Base-by-base conservation (phyloP, 768 basidiomycete genomes). In the Leccinellum luteum region DNA sequence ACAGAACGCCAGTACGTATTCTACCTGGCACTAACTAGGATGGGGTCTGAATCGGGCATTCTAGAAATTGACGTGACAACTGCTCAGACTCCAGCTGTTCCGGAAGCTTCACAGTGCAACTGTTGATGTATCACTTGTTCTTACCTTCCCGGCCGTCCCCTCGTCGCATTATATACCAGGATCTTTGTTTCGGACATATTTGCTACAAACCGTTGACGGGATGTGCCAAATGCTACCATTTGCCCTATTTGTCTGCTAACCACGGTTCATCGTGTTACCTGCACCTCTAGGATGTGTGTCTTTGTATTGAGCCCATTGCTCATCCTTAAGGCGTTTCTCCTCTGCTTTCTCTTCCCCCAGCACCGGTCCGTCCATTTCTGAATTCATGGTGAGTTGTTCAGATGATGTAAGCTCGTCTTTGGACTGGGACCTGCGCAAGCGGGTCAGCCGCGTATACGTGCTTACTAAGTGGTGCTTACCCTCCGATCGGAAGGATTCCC, bases 231-330 rank as follows among this genome's bases (percentile, higher is more conserved):
- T 59, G 45, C 53, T 61, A 57, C 28, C 23, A 54, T 51, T 59
- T 60, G 50, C 50, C 31, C 17, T 49, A 25, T 52, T n/a, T 30
- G 48, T 56, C 52, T 38, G 52, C 50, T 66, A 67, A 58, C 94
- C 94, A 60, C 92, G 83, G 71, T 98, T 97, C 90, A 96, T 94
- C 12, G 88, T 96, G 70, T 99, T 99, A 4, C 97, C 97, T n/a
- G 89, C 90, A 1, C 97, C 97, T 66, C 80, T 87, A 13, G 88
- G 86, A 72, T 99, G 87, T 25, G 77, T 79, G 51, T 98, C 97
- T 15, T 88, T 93, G 66, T 84, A 98, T 56, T 77, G 79, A 30
- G 94, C 94, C 94, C 95, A 98, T 34, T 86, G 86, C 70, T 98
- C 93, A 63, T 95, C 91, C 69, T 94, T 90, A 65, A 81, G 78